A percentile compares a stretch with the other conserved stretches of the same genome.
Evolutionary conservation across 495 filamentous ascomycete species (phyloP).

Genomic region (Xylaria castorea): DNA sequence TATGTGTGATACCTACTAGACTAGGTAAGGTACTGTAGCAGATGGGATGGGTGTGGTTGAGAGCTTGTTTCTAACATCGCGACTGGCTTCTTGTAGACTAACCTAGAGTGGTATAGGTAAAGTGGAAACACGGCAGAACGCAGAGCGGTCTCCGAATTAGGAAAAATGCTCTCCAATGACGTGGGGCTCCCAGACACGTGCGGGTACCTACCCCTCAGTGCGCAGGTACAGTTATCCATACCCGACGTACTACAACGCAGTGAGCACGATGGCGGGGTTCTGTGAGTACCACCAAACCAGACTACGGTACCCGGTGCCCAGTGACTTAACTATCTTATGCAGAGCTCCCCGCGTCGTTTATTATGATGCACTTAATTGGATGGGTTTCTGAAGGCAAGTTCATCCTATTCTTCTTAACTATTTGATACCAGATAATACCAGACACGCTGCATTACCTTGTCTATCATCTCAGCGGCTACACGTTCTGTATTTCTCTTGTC

Average conservation of each 20-base stretch:
- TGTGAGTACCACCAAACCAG: neutral
- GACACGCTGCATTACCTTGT: neutral
- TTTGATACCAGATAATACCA: neutral
- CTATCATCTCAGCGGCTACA: neutral
- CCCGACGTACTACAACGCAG: neutral
- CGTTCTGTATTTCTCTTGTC: neutral
- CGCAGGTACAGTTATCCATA: neutral
- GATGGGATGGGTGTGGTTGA: neutral
- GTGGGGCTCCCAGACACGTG: conserved; percentile 11
- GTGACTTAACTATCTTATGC: neutral
- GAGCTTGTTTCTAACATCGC: conserved; percentile 6
- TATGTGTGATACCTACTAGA: no score
- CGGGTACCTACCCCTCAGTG: conserved; percentile 9
- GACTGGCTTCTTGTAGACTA: neutral
- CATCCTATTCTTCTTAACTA: neutral
- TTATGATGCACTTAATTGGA: neutral
- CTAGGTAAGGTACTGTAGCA: no score
- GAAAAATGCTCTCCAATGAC: conserved; percentile 10
- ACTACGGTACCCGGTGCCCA: no score
- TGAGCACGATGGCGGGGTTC: conserved; percentile 13
- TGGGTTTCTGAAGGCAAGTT: neutral
- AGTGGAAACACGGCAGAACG: conserved; percentile 1
- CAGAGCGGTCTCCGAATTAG: conserved; percentile 1
- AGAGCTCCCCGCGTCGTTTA: conserved; percentile 16
- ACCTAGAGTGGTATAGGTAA: conserved; percentile 11